Evolutionary conservation across 2,329 filamentous ascomycete genomes (phyloP).

Genomic region (Stylonectria norvegica): DNA sequence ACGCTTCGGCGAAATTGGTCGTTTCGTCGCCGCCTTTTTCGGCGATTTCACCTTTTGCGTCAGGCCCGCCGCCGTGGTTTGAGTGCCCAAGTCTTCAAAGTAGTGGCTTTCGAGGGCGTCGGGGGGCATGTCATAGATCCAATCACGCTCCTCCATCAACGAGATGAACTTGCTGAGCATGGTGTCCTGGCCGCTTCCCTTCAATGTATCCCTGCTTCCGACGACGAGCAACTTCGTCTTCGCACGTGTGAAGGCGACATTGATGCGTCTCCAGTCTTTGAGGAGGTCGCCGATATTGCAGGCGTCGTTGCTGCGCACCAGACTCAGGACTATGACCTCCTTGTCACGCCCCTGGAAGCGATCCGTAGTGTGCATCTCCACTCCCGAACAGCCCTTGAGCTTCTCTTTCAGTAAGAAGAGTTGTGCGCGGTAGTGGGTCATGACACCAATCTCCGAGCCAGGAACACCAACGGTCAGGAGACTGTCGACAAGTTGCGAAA

Average conservation of each 20-base stretch:
- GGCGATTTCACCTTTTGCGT: constrained; percentile 29
- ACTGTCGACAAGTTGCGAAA: constrained; percentile 74
- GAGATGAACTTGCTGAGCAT: constrained; percentile 73
- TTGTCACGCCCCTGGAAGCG: constrained; percentile 97
- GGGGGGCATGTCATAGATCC: constrained; percentile 70
- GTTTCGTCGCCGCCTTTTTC: constrained; percentile 25
- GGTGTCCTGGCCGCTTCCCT: constrained; percentile 66
- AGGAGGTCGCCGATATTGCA: constrained; percentile 85
- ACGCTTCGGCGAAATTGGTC: constrained; percentile 7
- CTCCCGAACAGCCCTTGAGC: constrained; percentile 57
- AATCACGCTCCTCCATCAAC: constrained; percentile 73
- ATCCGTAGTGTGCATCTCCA: constrained; percentile 97
- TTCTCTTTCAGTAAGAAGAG: constrained; percentile 75
- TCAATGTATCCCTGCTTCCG: constrained; percentile 77
- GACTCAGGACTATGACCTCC: constrained; percentile 80
- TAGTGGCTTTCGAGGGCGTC: constrained; percentile 64
- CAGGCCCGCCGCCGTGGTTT: constrained; percentile 37
- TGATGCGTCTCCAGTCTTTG: constrained; percentile 88
- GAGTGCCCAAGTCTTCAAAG: constrained; percentile 59
- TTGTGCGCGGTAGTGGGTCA: constrained; percentile 95
- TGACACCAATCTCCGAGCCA: constrained; percentile 78
- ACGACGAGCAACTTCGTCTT: constrained; percentile 88
- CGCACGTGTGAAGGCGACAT: constrained; percentile 91
- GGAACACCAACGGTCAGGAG: constrained; percentile 74
- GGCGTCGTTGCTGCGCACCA: constrained; percentile 82